These are phyloP conservation scores for Tritrichomonas musculus DNA, from an alignment of 208 protist species.

Conservation along the genomic window DNA sequence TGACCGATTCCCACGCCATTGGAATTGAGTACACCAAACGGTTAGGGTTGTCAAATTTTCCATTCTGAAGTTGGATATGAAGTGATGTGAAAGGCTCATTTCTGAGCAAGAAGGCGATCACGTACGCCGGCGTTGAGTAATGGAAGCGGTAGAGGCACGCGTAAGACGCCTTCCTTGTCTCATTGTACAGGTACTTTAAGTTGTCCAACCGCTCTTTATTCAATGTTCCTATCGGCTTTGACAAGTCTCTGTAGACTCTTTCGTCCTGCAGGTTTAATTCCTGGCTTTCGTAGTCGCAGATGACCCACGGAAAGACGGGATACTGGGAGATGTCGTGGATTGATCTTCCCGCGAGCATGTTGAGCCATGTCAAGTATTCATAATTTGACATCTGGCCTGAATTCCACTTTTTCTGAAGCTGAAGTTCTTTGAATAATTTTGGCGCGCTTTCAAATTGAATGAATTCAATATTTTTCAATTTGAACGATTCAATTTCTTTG, in stretches of 20 bases:
- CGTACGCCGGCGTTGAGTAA: not conserved
- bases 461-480: not conserved
- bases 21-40: not conserved
- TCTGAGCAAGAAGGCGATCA: not conserved
- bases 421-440: not conserved
- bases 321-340: constrained; percentile 94
- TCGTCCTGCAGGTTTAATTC: not conserved
- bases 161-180: not conserved
- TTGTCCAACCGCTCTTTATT: not conserved
- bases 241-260: not conserved
- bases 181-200: not conserved
- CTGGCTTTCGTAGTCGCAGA: not conserved
- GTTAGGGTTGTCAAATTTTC: not conserved
- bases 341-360: constrained; percentile 79
- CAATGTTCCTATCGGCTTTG: not conserved
- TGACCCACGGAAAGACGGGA: constrained; percentile 85
- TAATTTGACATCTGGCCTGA: constrained; percentile 37
- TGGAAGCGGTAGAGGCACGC: not conserved
- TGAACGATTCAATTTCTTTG: not conserved
- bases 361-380: constrained; percentile 62
- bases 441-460: not conserved
- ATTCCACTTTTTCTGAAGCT: not conserved
- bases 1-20: not conserved
- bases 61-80: not conserved
- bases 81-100: constrained; percentile 11